phyloP scores from a whole-genome alignment of 805 yeast species.

The Cyberlindnera bimundalis region DNA sequence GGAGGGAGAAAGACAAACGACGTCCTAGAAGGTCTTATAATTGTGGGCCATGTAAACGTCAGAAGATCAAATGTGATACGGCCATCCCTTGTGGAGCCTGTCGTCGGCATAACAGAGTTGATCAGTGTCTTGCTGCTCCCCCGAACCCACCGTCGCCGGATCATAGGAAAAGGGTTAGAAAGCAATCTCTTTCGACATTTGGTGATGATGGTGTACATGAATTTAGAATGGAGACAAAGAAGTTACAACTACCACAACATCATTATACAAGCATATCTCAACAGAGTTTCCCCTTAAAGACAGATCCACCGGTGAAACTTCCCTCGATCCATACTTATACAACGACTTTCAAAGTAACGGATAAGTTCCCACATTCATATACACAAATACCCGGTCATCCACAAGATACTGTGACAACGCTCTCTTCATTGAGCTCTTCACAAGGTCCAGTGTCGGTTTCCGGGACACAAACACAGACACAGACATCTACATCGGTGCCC shows the following conservation, averaged over 20 bases:
- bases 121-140: slow-evolving; percentile 38
- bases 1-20: slow-evolving; percentile 18
- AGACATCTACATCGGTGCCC: neutral
- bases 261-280: neutral
- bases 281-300: neutral
- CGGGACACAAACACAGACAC: neutral
- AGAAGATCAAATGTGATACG: slow-evolving; percentile 52
- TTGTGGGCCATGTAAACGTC: slow-evolving; percentile 54
- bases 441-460: neutral
- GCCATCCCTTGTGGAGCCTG: slow-evolving; percentile 47
- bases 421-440: neutral
- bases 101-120: slow-evolving; percentile 34
- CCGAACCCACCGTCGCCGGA: slow-evolving; percentile 43
- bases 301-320: slow-evolving; percentile 6
- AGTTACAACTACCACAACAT: slow-evolving; percentile 4
- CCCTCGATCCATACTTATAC: slow-evolving; percentile 21
- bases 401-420: too few relatives aligned
- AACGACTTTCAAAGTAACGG: slow-evolving; percentile 15
- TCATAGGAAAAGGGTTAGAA: slow-evolving; percentile 27
- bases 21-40: slow-evolving; percentile 46
- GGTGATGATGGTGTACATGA: slow-evolving; percentile 1
- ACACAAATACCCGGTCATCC: slow-evolving; percentile 4
- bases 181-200: slow-evolving; percentile 17
- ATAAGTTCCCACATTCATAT: slow-evolving; percentile 11
- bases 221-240: neutral